Base-by-base conservation (phyloP, 139 green algal genomes). In the Tetraselmis chui region DNA sequence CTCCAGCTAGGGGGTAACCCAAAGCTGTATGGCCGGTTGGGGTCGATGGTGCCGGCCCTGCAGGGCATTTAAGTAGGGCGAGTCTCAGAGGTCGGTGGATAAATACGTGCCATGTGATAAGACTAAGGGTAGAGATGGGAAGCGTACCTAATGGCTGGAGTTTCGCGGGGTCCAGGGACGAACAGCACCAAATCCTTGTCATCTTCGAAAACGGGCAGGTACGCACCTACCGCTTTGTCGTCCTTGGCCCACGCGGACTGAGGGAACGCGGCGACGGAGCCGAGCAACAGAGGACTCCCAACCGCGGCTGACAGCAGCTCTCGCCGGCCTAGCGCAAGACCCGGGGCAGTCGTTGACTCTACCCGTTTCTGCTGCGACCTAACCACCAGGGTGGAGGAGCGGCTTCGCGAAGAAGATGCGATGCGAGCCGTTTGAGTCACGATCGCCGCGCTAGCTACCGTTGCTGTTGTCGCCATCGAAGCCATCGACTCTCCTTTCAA, bases 1-100 rank as follows among this genome's bases (percentile, higher is more conserved):
- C 29, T 2, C 79, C 79, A 83, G 2, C 22, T 77, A 28, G 29
- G 28, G 2, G 79, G 79, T 31, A 83, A n/a, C 29, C n/a, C 77
- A 32, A 80, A 80, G 2, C 29, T 31, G 77, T 80, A 80, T 32
- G 31, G 31, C 18, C 23, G 28, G 23, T 59, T 80, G 28, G 77
- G 45, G 45, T 67, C 45, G 45, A 67, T 67, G 45, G 45, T 67
- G 45, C 45, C 45, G 11, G 45, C 45, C 45, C 45, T 67, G 45
- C 45, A 67, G 11, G n/a, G n/a, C n/a, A n/a, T n/a, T n/a, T n/a
- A n/a, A n/a, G n/a, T n/a, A n/a, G n/a, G n/a, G n/a, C n/a, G n/a
- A n/a, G n/a, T n/a, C n/a, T n/a, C n/a, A n/a, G n/a, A n/a, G n/a
- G n/a, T n/a, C n/a, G n/a, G n/a, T n/a, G n/a, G n/a, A n/a, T n/a